A percentile compares a stretch with the other conserved stretches of the same genome.
These are phyloP conservation scores for Wickerhamiella sergipiensis DNA, from an alignment of 805 yeast species.

Conservation along the genomic window DNA sequence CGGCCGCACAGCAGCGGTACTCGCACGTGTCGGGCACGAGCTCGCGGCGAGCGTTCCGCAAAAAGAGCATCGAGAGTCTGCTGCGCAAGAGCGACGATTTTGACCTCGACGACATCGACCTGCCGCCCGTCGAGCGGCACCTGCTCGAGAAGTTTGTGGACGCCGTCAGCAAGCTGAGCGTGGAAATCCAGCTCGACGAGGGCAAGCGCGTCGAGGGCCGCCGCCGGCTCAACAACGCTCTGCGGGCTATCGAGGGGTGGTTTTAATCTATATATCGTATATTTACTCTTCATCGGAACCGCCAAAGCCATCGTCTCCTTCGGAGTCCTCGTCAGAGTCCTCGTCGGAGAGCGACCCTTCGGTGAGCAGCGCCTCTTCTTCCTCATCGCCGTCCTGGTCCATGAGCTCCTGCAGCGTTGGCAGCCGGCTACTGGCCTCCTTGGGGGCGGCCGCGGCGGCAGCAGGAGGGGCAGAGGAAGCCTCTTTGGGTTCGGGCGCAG, in stretches of 20 bases:
- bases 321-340: background rate
- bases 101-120: conserved; percentile 59
- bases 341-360: background rate
- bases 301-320: background rate
- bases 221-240: conserved; percentile 64
- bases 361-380: background rate
- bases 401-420: background rate
- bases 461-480: no score
- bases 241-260: conserved; percentile 79
- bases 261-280: conserved; percentile 14
- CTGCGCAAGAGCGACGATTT: conserved; percentile 18
- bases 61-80: conserved; percentile 17
- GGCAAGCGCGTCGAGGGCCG: conserved; percentile 70
- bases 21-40: background rate
- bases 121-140: conserved; percentile 64
- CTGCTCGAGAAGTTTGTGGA: conserved; percentile 77
- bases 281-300: background rate
- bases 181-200: conserved; percentile 82
- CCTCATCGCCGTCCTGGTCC: background rate
- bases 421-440: background rate
- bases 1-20: background rate
- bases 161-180: conserved; percentile 69
- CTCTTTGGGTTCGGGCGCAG: background rate
- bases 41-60: conserved; percentile 11
- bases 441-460: background rate